Percentiles rank a stretch among this genome's conserved stretches.
phyloP scores from a whole-genome alignment of 2,329 filamentous ascomycete genomes.

The Fusarium sp. region DNA sequence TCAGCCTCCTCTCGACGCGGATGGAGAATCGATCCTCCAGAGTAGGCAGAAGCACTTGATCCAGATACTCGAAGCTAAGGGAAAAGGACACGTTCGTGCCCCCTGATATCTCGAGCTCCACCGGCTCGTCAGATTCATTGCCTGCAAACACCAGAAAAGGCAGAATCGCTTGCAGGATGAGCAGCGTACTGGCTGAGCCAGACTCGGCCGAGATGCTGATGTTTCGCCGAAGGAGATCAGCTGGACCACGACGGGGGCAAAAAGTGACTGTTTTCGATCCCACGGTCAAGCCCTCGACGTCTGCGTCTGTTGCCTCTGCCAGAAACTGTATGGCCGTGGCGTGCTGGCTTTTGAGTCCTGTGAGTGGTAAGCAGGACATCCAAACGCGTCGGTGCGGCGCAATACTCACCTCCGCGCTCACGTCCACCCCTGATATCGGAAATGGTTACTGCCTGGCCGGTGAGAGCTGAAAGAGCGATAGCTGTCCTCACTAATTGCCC shows the following conservation, averaged over 20 bases:
- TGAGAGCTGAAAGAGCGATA: conserved; percentile 66
- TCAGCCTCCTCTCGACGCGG: conserved; percentile 57
- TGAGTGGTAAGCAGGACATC: conserved; percentile 1
- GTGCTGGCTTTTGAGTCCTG: conserved; percentile 72
- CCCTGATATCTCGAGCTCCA: conserved; percentile 65
- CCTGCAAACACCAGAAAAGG: conserved; percentile 69
- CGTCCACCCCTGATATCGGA: conserved; percentile 68
- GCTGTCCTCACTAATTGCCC: conserved; percentile 71
- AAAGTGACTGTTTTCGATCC: conserved; percentile 65
- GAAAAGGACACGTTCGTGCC: conserved; percentile 71
- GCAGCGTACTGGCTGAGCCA: conserved; percentile 64
- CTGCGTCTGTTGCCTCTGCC: conserved; percentile 62
- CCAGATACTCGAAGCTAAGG: conserved; percentile 71
- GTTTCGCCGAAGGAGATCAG: conserved; percentile 54
- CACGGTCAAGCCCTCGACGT: conserved; percentile 62
- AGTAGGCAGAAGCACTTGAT: conserved; percentile 69
- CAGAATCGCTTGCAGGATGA: conserved; percentile 71
- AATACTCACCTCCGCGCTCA: conserved; percentile 45
- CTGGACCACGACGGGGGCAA: conserved; percentile 54
- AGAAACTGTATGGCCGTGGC: conserved; percentile 67
- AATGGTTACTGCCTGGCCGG: conserved; percentile 65
- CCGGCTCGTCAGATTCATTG: conserved; percentile 55
- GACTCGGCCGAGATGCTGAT: conserved; percentile 64
- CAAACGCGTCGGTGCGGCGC: not conserved
- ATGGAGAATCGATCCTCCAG: conserved; percentile 64